Evolutionary conservation across 345 rosid genomes (phyloP).

Genomic region (Citrus reticulata): DNA sequence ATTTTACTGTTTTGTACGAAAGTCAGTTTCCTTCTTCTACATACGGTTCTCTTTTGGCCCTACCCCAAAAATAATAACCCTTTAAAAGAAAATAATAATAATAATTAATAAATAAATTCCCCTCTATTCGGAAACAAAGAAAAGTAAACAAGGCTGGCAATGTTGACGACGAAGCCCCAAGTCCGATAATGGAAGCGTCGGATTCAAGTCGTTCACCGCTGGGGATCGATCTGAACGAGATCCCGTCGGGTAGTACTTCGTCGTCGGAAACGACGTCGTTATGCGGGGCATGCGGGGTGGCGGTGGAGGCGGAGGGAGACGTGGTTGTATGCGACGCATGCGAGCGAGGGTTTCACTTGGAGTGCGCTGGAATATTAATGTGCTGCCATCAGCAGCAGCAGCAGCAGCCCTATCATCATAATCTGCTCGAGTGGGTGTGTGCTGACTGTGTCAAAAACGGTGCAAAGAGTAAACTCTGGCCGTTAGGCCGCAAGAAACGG

Average conservation of each 20-base stretch:
- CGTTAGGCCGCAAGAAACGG: conserved; percentile 70
- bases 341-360: conserved; percentile 78
- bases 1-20: neutral
- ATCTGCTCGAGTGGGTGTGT: conserved; percentile 76
- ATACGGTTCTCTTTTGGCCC: neutral
- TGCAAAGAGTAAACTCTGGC: conserved; percentile 76
- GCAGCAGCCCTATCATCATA: conserved; percentile 18
- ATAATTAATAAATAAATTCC: neutral
- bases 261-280: conserved; percentile 33
- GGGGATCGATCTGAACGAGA: conserved; percentile 96
- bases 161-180: conserved; percentile 12
- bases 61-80: neutral
- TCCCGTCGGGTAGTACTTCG: conserved; percentile 50
- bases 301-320: conserved; percentile 30
- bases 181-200: conserved; percentile 43
- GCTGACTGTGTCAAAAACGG: conserved; percentile 52
- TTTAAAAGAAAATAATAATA: neutral
- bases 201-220: conserved; percentile 67
- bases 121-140: neutral
- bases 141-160: neutral
- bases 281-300: conserved; percentile 68
- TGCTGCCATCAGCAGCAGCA: conserved; percentile 8
- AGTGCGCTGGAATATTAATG: conserved; percentile 39
- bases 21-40: neutral
- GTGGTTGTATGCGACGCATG: conserved; percentile 90